phyloP scores from a whole-genome alignment of 148 eudicot genomes.

The Vaccinium corymbosum region DNA sequence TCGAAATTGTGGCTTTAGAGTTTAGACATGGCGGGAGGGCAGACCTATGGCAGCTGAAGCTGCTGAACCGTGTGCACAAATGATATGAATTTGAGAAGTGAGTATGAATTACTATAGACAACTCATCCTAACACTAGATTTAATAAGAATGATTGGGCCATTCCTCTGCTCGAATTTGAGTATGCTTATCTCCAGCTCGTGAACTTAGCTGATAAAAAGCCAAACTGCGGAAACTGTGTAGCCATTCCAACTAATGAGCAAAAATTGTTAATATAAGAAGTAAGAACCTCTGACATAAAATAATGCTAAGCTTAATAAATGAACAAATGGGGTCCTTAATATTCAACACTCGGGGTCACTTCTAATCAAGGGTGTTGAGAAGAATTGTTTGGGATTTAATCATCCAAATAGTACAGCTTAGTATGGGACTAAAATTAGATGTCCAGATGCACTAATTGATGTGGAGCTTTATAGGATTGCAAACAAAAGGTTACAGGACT shows the following conservation, averaged over 20 bases:
- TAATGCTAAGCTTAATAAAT: not conserved
- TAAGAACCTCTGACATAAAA: not conserved
- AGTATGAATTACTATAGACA: not conserved
- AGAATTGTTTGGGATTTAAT: not conserved
- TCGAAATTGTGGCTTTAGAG: not conserved
- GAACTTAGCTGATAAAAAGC: not conserved
- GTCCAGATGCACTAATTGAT: not conserved
- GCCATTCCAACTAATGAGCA: not conserved
- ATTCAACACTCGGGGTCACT: not conserved
- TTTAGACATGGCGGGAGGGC: not conserved
- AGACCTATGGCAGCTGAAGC: not conserved
- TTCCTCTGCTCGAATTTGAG: not conserved
- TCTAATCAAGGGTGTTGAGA: not conserved
- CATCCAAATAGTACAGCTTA: not conserved
- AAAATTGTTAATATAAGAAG: not conserved
- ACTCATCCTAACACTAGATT: not conserved
- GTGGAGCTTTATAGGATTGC: constrained; percentile 1
- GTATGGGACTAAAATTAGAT: not conserved
- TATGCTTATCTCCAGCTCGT: not conserved
- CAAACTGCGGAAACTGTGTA: not conserved
- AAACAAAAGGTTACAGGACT: not conserved
- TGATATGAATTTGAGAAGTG: not conserved
- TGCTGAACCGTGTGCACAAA: not conserved
- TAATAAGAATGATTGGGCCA: not conserved
- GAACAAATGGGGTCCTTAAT: not conserved